Conservation (phyloP, 306 rosid genomes). For the Urtica urens region DNA sequence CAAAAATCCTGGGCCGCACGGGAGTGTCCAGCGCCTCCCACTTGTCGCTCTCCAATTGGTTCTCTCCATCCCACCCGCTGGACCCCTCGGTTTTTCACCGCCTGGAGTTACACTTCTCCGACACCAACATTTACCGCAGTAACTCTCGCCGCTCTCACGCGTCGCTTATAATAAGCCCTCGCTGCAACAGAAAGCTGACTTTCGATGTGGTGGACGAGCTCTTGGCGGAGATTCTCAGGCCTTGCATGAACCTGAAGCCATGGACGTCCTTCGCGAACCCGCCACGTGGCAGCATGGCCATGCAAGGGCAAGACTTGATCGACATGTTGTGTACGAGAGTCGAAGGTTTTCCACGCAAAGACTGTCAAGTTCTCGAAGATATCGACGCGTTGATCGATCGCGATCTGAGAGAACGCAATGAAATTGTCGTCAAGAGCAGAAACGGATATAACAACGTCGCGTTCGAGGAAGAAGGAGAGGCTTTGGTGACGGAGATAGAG, state of each 20-base stretch:
- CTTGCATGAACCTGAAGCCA: slow-evolving; percentile 20
- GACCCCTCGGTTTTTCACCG: slow-evolving; percentile 52
- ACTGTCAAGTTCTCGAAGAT: slow-evolving; percentile 66
- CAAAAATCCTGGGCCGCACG: slow-evolving; percentile 34
- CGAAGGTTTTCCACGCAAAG: slow-evolving; percentile 30
- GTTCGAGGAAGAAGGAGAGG: slow-evolving; percentile 47
- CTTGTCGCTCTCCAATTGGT: slow-evolving; percentile 33
- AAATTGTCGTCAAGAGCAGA: slow-evolving; percentile 11
- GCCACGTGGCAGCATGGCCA: neutral
- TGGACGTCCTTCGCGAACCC: slow-evolving; percentile 11
- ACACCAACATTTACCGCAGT: neutral
- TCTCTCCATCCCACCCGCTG: slow-evolving; percentile 47
- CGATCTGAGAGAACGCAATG: slow-evolving; percentile 20
- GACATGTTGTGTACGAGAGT: slow-evolving; percentile 44
- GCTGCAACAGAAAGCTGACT: slow-evolving; percentile 39
- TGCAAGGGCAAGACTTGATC: slow-evolving; percentile 21
- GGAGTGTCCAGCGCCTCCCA: slow-evolving; percentile 25
- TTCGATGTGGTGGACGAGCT: slow-evolving; percentile 57
- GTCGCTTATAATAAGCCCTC: slow-evolving; percentile 18
- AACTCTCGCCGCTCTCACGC: neutral
- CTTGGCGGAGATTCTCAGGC: slow-evolving; percentile 32
- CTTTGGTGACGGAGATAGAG: slow-evolving; percentile 50
- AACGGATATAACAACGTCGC: slow-evolving; percentile 18
- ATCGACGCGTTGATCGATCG: slow-evolving; percentile 52
- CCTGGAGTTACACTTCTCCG: slow-evolving; percentile 29